These are phyloP conservation scores for Rhododendron ferrugineum DNA, from an alignment of 148 eudicot genomes.

Conservation along the genomic window DNA sequence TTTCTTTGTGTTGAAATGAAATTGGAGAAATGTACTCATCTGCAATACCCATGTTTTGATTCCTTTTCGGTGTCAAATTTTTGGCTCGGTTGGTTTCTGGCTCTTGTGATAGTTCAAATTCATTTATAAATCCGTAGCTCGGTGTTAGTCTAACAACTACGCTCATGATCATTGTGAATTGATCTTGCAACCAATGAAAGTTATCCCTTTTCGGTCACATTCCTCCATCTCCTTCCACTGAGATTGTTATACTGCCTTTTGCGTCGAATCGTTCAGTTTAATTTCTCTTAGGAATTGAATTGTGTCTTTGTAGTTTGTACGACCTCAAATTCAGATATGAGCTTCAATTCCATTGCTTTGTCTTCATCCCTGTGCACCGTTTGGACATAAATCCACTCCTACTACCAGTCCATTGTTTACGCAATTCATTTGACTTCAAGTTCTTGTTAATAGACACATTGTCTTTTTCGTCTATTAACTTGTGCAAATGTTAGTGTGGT, in stretches of 20 bases:
- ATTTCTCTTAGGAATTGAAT: neutral
- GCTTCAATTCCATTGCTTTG: slow-evolving; percentile 3
- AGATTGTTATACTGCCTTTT: neutral
- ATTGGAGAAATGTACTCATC: slow-evolving; percentile 1
- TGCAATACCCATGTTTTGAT: neutral
- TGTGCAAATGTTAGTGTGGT: neutral
- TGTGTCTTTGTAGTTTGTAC: neutral
- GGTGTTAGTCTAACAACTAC: neutral
- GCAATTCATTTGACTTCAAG: slow-evolving; percentile 5
- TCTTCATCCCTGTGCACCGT: neutral
- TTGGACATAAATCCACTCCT: neutral
- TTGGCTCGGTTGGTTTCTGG: neutral
- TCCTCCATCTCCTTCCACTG: neutral
- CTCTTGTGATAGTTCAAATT: neutral
- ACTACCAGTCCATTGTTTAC: neutral
- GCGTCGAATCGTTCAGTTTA: neutral
- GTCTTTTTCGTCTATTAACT: neutral
- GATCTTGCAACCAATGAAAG: neutral
- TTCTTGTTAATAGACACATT: neutral
- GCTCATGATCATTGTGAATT: neutral
- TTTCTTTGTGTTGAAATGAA: neutral
- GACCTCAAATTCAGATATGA: neutral
- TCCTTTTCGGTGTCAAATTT: neutral
- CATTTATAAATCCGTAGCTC: neutral
- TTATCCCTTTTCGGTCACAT: neutral